These are phyloP conservation scores for Penicillium sp. DNA, from an alignment of 2,329 filamentous ascomycete species.

Conservation along the genomic window DNA sequence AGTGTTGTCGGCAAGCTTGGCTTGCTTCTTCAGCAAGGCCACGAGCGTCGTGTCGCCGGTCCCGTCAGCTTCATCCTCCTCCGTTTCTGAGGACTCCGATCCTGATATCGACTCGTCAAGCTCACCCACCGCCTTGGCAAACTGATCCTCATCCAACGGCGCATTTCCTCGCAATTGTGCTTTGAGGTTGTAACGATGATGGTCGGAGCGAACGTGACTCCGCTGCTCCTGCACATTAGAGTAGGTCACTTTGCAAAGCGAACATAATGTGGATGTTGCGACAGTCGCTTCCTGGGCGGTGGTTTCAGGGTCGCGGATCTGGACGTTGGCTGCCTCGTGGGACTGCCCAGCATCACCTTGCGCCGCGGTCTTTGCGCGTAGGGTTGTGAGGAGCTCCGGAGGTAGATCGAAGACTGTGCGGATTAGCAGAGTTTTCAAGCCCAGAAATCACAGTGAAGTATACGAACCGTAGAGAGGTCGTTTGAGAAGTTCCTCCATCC, in stretches of 20 bases:
- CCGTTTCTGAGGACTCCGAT: slow-evolving; percentile 62
- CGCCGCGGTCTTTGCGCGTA: slow-evolving; percentile 53
- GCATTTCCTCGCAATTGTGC: slow-evolving; percentile 71
- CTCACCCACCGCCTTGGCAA: slow-evolving; percentile 76
- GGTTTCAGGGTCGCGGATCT: slow-evolving; percentile 25
- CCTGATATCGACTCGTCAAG: slow-evolving; percentile 90
- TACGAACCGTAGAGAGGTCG: slow-evolving; percentile 46
- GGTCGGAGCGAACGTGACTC: slow-evolving; percentile 78
- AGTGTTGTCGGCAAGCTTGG: slow-evolving; percentile 54
- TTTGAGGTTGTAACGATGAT: slow-evolving; percentile 92
- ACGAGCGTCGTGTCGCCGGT: slow-evolving; percentile 53
- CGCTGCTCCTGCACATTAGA: slow-evolving; percentile 71
- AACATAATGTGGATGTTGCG: slow-evolving; percentile 64
- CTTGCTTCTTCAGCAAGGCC: slow-evolving; percentile 74
- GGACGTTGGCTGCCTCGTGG: slow-evolving; percentile 17
- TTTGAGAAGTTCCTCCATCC: slow-evolving; percentile 39
- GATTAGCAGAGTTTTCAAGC: slow-evolving; percentile 12
- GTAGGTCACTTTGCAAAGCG: slow-evolving; percentile 70
- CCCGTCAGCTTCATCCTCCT: slow-evolving; percentile 54
- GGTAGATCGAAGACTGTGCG: slow-evolving; percentile 74
- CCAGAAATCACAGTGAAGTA: not conserved
- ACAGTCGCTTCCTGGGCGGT: slow-evolving; percentile 37
- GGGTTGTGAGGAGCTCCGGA: slow-evolving; percentile 61
- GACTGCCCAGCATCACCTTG: slow-evolving; percentile 23
- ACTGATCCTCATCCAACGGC: slow-evolving; percentile 72